Base-by-base conservation (phyloP, 768 basidiomycete species). In the Suillus paluster region DNA sequence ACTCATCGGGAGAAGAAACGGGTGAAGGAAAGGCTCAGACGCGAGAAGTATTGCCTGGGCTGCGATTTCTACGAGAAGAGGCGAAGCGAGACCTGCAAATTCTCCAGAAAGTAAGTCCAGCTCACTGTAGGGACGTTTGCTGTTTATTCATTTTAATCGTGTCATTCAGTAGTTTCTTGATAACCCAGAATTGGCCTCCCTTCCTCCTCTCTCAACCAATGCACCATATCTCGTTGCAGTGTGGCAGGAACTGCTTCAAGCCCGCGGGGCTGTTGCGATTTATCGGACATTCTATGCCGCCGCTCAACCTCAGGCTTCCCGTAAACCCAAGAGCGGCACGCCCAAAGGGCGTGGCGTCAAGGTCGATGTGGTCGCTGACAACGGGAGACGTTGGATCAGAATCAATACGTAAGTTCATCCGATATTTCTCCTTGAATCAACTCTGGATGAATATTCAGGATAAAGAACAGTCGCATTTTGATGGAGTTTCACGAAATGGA, bases 401-500 rank as follows among this genome's bases (percentile, higher is more conserved):
- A 84, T 95, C 39, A 95, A 95, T 75, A 95, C 94, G 94, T 94
- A 70, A 71, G 89, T 85, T 34, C 53, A 34, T 33, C 34, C 23
- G 23, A 58, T 58, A 42, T 45, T 58, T 46, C 56, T 44, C 60
- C 45, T 55, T 7, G 53, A 30, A 58, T 8, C 38, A 25, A 8
- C 14, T 41, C 49, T 55, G 38, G 38, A 66, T 54, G 12, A n/a
- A 8, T 39, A 39, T n/a, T 30, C 67, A 95, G 93, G 11, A 85
- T 90, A 11, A 95, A 90, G 68, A 91, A 92, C 63, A 80, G 86
- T 4, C 86, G 91, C 2, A 78, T 97, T 33, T 75, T 90, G 5
- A 83, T 89, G 36, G 94, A 97, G 71, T 90, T 97, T 64, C 83
- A 87, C 39, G 94, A 95, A 75, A 83, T 92, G 36, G 94, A 95